Conservation (phyloP, 1,284 basidiomycete genomes). For the Leccinum subspadiceum region DNA sequence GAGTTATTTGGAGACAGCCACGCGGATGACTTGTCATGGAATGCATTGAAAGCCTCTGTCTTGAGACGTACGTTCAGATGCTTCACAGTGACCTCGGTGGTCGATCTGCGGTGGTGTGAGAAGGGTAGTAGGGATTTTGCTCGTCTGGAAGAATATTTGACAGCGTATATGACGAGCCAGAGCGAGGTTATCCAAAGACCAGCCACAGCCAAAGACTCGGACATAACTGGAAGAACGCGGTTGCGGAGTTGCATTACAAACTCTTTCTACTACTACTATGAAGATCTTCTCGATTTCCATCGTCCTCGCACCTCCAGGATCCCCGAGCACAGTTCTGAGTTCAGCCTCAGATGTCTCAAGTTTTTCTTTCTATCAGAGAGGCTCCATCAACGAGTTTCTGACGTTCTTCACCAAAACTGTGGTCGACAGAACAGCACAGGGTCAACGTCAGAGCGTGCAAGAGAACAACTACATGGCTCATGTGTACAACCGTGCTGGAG, state of each 20-base stretch:
- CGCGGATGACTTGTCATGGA: conserved; percentile 45
- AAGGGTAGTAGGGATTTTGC: conserved; percentile 23
- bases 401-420: conserved; percentile 92
- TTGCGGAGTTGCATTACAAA: neutral
- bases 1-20: conserved; percentile 30
- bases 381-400: conserved; percentile 86
- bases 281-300: conserved; percentile 73
- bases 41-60: conserved; percentile 51
- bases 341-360: conserved; percentile 83
- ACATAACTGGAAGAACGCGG: conserved; percentile 14
- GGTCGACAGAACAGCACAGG: conserved; percentile 83
- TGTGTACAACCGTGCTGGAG: conserved; percentile 84
- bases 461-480: conserved; percentile 95
- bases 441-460: conserved; percentile 90
- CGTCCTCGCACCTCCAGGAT: conserved; percentile 54
- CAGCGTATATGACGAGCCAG: conserved; percentile 27
- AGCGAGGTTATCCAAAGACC: conserved; percentile 23
- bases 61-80: conserved; percentile 48
- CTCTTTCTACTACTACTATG: conserved; percentile 40
- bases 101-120: conserved; percentile 19
- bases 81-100: conserved; percentile 26
- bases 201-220: conserved; percentile 10
- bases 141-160: conserved; percentile 22
- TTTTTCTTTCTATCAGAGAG: conserved; percentile 93
- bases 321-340: conserved; percentile 64